Evolutionary conservation across 805 yeast species (phyloP).

Genomic region (Zygosaccharomyces bisporus): DNA sequence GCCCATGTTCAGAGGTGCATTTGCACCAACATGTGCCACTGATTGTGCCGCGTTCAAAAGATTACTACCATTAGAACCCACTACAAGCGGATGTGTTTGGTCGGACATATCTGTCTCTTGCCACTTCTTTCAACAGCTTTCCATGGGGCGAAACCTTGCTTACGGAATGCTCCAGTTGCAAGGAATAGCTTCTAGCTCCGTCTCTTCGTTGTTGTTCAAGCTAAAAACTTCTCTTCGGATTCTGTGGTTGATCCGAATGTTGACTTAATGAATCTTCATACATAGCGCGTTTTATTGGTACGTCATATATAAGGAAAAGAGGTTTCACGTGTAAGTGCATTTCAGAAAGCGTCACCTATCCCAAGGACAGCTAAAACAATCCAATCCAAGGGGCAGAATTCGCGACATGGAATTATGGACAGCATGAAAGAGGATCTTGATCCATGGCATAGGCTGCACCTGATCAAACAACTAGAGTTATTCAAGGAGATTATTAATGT

Average conservation of each 20-base stretch:
- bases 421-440: background rate
- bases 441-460: background rate
- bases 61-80: slow-evolving; percentile 1
- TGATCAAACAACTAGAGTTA: background rate
- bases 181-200: background rate
- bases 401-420: too few relatives aligned
- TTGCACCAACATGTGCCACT: slow-evolving; percentile 1
- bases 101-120: slow-evolving; percentile 9
- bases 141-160: background rate
- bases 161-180: background rate
- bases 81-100: slow-evolving; percentile 10
- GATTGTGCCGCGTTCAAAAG: slow-evolving; percentile 5
- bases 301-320: slow-evolving; percentile 3
- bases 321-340: background rate
- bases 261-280: background rate
- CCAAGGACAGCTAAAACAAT: too few relatives aligned
- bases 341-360: background rate
- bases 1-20: background rate
- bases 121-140: background rate
- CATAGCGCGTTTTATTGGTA: slow-evolving; percentile 7
- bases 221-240: background rate
- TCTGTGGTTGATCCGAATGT: background rate
- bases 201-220: background rate
- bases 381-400: too few relatives aligned
- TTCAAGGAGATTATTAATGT: background rate